Base-by-base conservation (phyloP, 208 protist genomes). In the Wallacemonas rigidus region DNA sequence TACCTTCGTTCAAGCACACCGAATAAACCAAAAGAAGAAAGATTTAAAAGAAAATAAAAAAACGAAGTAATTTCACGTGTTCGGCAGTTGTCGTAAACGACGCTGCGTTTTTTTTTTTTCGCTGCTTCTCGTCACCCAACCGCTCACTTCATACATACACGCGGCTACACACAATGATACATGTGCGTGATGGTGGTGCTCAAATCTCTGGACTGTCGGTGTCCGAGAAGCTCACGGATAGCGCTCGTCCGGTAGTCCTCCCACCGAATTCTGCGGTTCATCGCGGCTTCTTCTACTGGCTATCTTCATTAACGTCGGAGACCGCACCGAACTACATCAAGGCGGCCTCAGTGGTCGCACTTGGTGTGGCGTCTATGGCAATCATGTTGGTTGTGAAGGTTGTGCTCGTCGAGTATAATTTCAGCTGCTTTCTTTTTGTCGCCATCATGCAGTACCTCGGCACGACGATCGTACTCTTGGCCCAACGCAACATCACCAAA, bases 381-480 rank as follows among this genome's bases (percentile, higher is more conserved):
- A 88, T 83, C 40, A 83, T 85, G 70, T 61, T 88, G n/a, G 56
- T 83, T 8, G 81, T 78, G n/a, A 85, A 85, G 65, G 40, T 57
- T 7, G 76, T 85, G 26, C 61, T 88, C 2, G 75, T 75, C 2
- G 56, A 69, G 53, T 88, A 72, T 72, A 17, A 65, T 1, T 88
- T 88, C 56, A 57, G 40, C 1, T 79, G 69, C 36, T 82, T 77
- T 65, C 50, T 73, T 1, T 74, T 75, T 55, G 41, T 88, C 7
- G 83, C 69, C 38, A 51, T 77, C 35, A 12, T 77, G 17, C 83
- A 88, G 70, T 78, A 75, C 56, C 14, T 80, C 14, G 47, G 57
- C 1, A 80, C 79, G 12, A 40, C 48, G 3, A 53, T 74, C 2
- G 47, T 79, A 2, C 43, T 67, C 6, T 48, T 75, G 12, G 51